Base-by-base conservation (phyloP, 2,329 filamentous ascomycete species). In the Aspergillus thermomutatus region DNA sequence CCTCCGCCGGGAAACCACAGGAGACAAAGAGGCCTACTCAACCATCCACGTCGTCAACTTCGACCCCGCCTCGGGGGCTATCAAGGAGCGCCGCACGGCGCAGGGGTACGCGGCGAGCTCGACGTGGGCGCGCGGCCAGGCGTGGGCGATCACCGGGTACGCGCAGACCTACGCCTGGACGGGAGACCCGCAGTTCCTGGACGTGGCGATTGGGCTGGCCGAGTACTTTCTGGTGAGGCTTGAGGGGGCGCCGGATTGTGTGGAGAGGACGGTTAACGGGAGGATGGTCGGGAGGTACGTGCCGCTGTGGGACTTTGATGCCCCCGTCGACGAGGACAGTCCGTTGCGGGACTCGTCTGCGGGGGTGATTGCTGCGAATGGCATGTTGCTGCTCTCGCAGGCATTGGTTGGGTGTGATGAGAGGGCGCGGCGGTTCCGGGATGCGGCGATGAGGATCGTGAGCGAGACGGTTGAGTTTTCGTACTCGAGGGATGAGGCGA, bases 131-230 rank as follows among this genome's bases (percentile, higher is more conserved):
- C 56, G 66, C 3, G 65, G 65, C 9, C 66, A 68, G 48, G 58
- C 66, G 1, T 68, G 66, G 66, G 66, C 49, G 17, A 66, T 68
- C 4, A 48, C 69, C 2, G 68, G 69, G 11, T 72, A 66, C 49
- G 71, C 73, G 4, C 77, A 79, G 59, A 76, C 75, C 0, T 78
- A 77, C 52, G 62, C 59, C 17, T 79, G 77, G 76, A 65, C 64
- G 3, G 48, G 58, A 28, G 59, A 65, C 2, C 8, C 3, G 3
- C 40, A 66, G 60, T 61, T 77, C 66, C 48, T 79, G 0, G 52
- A 69, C 0, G 73, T 72, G 4, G 70, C 75, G 0, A 69, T 72
- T 6, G 60, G 65, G 11, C 68, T 73, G 27, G 71, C 75, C 3
- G 61, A 73, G 17, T 77, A 77, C 58, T 78, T 78, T 56, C 53